Conservation (phyloP, 2,329 filamentous ascomycete genomes). For the Nemania serpens region DNA sequence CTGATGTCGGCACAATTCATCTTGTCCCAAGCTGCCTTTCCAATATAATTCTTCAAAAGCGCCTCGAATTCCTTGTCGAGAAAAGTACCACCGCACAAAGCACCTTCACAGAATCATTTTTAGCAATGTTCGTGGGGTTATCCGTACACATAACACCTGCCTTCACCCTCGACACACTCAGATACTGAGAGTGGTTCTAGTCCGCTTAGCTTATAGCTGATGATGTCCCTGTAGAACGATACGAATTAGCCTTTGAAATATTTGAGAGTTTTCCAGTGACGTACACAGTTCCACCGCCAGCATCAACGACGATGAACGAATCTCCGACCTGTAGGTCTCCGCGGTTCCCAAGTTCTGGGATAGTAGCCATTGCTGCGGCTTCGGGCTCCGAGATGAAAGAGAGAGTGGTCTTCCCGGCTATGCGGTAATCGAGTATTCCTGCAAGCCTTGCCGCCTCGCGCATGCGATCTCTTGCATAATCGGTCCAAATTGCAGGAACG, state of each 20-base stretch:
- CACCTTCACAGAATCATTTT: background rate
- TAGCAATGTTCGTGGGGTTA: background rate
- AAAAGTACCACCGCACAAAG: slow-evolving; percentile 22
- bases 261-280: background rate
- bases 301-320: slow-evolving; percentile 39
- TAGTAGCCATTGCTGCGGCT: slow-evolving; percentile 49
- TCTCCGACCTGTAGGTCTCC: slow-evolving; percentile 33
- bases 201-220: slow-evolving; percentile 27
- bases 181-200: slow-evolving; percentile 12
- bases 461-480: slow-evolving; percentile 42
- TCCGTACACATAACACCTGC: background rate
- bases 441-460: slow-evolving; percentile 41
- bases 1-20: slow-evolving; percentile 12
- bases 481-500: slow-evolving; percentile 28
- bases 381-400: slow-evolving; percentile 50
- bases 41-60: slow-evolving; percentile 6
- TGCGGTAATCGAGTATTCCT: slow-evolving; percentile 42
- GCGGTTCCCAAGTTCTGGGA: slow-evolving; percentile 39
- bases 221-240: slow-evolving; percentile 17
- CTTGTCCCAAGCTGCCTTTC: slow-evolving; percentile 2
- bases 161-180: slow-evolving; percentile 25
- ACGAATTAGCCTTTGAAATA: background rate
- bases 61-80: slow-evolving; percentile 23
- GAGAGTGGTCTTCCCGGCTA: slow-evolving; percentile 40
- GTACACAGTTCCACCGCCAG: slow-evolving; percentile 36